phyloP scores from a whole-genome alignment of 208 protist species.

The Crithidia sp. region DNA sequence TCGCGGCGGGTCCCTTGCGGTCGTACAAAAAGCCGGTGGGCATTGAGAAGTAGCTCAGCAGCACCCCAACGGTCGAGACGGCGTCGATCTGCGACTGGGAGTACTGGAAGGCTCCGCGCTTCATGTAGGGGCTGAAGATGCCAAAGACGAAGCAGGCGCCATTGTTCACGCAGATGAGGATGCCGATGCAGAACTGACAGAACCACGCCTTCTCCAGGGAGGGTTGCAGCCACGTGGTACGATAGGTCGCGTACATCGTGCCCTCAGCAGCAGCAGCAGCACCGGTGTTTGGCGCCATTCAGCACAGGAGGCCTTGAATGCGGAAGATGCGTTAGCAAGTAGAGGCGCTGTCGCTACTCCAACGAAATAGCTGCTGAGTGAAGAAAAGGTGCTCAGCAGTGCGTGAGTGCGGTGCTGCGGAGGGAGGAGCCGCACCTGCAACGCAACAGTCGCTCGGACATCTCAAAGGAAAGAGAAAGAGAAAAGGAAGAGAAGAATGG shows the following conservation, averaged over 20 bases:
- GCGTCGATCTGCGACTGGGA: slow-evolving; percentile 67
- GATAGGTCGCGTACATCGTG: slow-evolving; percentile 12
- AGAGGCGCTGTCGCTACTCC: too few relatives aligned
- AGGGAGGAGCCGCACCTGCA: too few relatives aligned
- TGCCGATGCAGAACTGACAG: slow-evolving; percentile 78
- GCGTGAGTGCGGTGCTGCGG: too few relatives aligned
- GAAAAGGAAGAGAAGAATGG: neutral
- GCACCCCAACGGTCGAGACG: slow-evolving; percentile 72
- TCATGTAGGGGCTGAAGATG: slow-evolving; percentile 80
- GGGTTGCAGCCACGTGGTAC: slow-evolving; percentile 3
- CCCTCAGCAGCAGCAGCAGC: neutral
- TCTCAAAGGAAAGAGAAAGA: too few relatives aligned
- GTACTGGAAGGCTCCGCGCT: slow-evolving; percentile 52
- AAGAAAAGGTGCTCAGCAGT: too few relatives aligned
- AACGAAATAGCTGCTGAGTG: too few relatives aligned
- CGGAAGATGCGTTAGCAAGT: too few relatives aligned
- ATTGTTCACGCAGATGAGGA: slow-evolving; percentile 82
- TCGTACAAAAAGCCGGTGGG: slow-evolving; percentile 85
- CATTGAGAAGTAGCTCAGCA: slow-evolving; percentile 86
- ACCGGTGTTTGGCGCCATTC: neutral
- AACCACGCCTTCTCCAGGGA: slow-evolving; percentile 74
- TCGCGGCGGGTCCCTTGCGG: slow-evolving; percentile 50
- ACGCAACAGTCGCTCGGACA: too few relatives aligned
- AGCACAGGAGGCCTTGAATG: too few relatives aligned
- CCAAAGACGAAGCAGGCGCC: slow-evolving; percentile 82